phyloP scores from a whole-genome alignment of 2,329 filamentous ascomycete genomes.

The Fusarium siculi region DNA sequence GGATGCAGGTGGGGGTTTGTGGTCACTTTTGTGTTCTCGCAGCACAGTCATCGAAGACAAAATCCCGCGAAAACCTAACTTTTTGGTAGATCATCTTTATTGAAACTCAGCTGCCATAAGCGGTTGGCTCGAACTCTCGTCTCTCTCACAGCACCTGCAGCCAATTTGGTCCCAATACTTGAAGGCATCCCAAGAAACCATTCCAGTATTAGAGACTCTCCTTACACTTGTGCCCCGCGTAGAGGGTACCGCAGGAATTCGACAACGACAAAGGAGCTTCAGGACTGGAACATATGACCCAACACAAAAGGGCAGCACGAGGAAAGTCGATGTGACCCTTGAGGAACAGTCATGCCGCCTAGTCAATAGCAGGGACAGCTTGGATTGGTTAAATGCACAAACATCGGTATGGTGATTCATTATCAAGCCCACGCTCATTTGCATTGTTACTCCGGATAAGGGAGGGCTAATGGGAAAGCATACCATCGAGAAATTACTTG shows the following conservation, averaged over 20 bases:
- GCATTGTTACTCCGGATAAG: slow-evolving; percentile 25
- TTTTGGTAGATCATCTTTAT: background rate
- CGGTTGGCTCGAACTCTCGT: slow-evolving; percentile 16
- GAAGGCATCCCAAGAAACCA: slow-evolving; percentile 2
- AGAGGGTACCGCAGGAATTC: slow-evolving; percentile 23
- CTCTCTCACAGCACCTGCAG: background rate
- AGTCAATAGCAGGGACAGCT: slow-evolving; percentile 5
- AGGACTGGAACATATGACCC: slow-evolving; percentile 20
- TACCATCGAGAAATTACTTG: slow-evolving; percentile 25
- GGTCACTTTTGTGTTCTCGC: slow-evolving; percentile 3
- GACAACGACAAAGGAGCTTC: slow-evolving; percentile 20
- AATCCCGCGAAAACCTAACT: slow-evolving; percentile 5
- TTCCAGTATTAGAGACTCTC: background rate
- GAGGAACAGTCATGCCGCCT: slow-evolving; percentile 25
- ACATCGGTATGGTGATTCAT: slow-evolving; percentile 38
- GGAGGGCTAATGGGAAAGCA: slow-evolving; percentile 28
- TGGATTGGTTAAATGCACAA: slow-evolving; percentile 8
- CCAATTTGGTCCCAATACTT: background rate
- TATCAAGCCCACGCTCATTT: slow-evolving; percentile 13
- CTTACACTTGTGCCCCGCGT: slow-evolving; percentile 1
- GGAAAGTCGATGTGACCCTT: slow-evolving; percentile 24
- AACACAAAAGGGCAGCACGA: slow-evolving; percentile 25
- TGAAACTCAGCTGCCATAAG: slow-evolving; percentile 22
- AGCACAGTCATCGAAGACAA: slow-evolving; percentile 3
- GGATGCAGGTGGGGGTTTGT: slow-evolving; percentile 35